A percentile compares a stretch with the other conserved stretches of the same genome.
These are phyloP conservation scores for Mollisia scopiformis DNA, from an alignment of 2,329 filamentous ascomycete species.

Conservation along the genomic window DNA sequence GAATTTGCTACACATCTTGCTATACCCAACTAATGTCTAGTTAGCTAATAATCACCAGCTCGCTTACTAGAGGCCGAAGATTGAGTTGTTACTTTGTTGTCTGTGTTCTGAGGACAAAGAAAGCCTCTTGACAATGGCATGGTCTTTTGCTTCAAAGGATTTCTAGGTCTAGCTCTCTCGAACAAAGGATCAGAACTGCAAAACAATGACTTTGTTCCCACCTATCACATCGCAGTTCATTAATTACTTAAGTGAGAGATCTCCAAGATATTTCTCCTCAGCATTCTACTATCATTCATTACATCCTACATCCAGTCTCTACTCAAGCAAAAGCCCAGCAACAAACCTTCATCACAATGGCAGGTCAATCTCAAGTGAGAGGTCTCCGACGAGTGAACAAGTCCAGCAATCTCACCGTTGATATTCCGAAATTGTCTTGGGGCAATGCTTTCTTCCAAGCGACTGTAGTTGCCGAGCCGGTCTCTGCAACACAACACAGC, in stretches of 20 bases:
- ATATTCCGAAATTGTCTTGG: background rate
- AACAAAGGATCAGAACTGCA: background rate
- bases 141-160: background rate
- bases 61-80: background rate
- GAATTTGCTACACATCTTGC: slow-evolving; percentile 20
- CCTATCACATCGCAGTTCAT: no score
- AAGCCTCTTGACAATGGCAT: background rate
- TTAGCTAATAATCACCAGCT: slow-evolving; percentile 2
- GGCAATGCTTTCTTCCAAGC: background rate
- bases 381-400: background rate
- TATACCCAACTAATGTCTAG: slow-evolving; percentile 17
- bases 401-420: background rate
- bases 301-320: background rate
- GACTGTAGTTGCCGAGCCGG: background rate
- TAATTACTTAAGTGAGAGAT: background rate
- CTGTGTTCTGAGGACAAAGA: no score
- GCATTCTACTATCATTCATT: background rate
- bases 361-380: background rate
- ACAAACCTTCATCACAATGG: background rate
- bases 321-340: background rate
- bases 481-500: background rate
- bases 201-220: background rate
- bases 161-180: background rate
- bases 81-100: background rate
- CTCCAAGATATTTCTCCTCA: background rate